Evolutionary conservation across 306 rosid genomes (phyloP).

Genomic region (Trifolium subterraneum): DNA sequence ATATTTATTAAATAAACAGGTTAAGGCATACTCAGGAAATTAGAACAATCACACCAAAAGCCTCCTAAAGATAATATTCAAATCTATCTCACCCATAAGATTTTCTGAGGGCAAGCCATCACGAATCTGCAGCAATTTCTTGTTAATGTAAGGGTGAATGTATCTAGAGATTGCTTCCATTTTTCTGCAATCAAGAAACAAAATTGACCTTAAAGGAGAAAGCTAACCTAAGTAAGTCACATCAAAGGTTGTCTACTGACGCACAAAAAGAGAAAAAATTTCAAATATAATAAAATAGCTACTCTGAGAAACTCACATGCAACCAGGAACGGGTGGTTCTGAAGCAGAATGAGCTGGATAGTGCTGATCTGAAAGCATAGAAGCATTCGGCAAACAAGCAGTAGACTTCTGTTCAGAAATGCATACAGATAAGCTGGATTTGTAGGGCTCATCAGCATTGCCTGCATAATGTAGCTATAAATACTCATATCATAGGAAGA

Average conservation of each 20-base stretch:
- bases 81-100: constrained; percentile 47
- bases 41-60: constrained; percentile 21
- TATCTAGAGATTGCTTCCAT: constrained; percentile 52
- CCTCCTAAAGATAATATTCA: constrained; percentile 32
- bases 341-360: constrained; percentile 45
- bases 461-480: constrained; percentile 54
- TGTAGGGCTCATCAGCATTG: constrained; percentile 47
- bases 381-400: constrained; percentile 46
- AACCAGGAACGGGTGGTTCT: constrained; percentile 45
- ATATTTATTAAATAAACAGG: constrained; percentile 13
- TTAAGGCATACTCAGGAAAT: constrained; percentile 4
- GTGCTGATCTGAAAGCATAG: constrained; percentile 48
- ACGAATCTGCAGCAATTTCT: constrained; percentile 56
- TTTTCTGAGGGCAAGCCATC: constrained; percentile 48
- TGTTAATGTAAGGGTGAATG: constrained; percentile 66
- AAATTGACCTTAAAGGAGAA: constrained; percentile 31
- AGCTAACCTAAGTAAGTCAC: constrained; percentile 19
- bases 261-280: constrained; percentile 36
- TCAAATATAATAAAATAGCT: constrained; percentile 31
- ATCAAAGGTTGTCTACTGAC: constrained; percentile 28
- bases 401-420: constrained; percentile 48
- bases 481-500: constrained; percentile 8
- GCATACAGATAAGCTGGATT: constrained; percentile 43
- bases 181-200: constrained; percentile 57
- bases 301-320: constrained; percentile 57